Evolutionary conservation across 306 rosid genomes (phyloP).

Genomic region (Citrullus mucosospermus): DNA sequence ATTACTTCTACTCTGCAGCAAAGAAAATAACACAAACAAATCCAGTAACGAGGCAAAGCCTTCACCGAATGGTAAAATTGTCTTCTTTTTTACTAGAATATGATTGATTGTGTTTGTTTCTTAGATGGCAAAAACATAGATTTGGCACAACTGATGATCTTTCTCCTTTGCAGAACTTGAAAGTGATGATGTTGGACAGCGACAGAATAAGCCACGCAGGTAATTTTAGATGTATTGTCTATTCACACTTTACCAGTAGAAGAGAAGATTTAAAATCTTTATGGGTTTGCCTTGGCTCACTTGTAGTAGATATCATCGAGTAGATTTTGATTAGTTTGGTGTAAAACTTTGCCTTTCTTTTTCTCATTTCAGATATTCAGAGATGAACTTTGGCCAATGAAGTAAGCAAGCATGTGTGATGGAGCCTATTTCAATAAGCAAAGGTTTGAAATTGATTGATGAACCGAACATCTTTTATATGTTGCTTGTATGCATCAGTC

Average conservation of each 20-base stretch:
- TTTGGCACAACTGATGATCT: not conserved
- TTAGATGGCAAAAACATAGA: not conserved
- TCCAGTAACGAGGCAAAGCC: constrained; percentile 53
- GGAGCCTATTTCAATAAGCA: constrained; percentile 60
- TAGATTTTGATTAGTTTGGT: not conserved
- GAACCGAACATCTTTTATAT: constrained; percentile 10
- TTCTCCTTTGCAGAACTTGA: constrained; percentile 37
- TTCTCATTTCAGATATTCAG: constrained; percentile 67
- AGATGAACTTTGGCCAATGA: constrained; percentile 88
- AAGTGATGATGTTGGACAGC: constrained; percentile 70
- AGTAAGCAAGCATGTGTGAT: constrained; percentile 41
- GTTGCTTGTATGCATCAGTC: constrained; percentile 9
- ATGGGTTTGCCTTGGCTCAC: not conserved
- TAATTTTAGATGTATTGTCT: constrained; percentile 16
- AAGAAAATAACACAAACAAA: constrained; percentile 45
- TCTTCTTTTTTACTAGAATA: not conserved
- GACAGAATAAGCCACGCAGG: constrained; percentile 94
- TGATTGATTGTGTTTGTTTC: not conserved
- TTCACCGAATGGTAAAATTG: constrained; percentile 56
- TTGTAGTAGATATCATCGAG: not conserved
- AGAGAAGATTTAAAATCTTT: not conserved
- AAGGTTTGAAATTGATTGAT: constrained; percentile 33
- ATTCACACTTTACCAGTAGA: not conserved
- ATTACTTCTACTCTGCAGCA: constrained; percentile 34
- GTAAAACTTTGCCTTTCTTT: constrained; percentile 3